Percentiles rank a stretch among this genome's conserved stretches.
Conservation (phyloP, 2,329 filamentous ascomycete species). For the Cladosporium sp. region DNA sequence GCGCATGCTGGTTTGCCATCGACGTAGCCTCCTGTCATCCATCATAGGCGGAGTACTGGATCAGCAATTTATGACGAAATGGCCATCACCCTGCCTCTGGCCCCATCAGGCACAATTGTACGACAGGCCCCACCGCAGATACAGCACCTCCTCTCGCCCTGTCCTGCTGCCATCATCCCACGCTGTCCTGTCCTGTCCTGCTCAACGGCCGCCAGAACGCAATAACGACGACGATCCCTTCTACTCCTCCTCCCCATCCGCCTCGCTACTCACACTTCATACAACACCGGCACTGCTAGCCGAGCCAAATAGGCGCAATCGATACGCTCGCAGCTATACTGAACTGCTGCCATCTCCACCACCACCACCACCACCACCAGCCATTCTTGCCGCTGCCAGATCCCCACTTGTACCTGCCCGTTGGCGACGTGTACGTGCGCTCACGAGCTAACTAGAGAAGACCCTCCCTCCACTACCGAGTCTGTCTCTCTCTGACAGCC, state of each 20-base stretch:
- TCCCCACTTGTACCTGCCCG: slow-evolving; percentile 8
- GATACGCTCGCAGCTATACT: not conserved
- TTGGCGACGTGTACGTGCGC: slow-evolving; percentile 9
- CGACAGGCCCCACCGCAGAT: slow-evolving; percentile 2
- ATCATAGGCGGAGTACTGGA: not conserved
- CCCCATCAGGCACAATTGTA: slow-evolving; percentile 5
- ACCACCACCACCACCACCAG: slow-evolving; percentile 1
- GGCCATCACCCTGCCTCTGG: not conserved
- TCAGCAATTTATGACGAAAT: slow-evolving; percentile 9
- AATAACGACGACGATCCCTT: not conserved
- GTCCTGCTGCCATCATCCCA: not conserved
- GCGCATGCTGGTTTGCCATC: not conserved
- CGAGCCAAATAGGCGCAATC: not conserved
- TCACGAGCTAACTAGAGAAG: slow-evolving; percentile 3
- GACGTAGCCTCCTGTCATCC: not conserved
- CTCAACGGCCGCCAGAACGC: not conserved
- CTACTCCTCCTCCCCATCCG: not conserved
- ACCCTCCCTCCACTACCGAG: slow-evolving; percentile 10
- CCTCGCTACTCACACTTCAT: not conserved
- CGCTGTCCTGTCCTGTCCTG: not conserved
- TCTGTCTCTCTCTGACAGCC: not conserved
- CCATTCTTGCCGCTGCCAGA: slow-evolving; percentile 6
- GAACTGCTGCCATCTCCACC: not conserved
- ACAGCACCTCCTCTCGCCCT: not conserved
- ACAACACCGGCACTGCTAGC: not conserved